Percentiles rank a stretch among this genome's conserved stretches.
Conservation (phyloP, 1,284 basidiomycete species). For the Mycosarcoma mackinlayi region DNA sequence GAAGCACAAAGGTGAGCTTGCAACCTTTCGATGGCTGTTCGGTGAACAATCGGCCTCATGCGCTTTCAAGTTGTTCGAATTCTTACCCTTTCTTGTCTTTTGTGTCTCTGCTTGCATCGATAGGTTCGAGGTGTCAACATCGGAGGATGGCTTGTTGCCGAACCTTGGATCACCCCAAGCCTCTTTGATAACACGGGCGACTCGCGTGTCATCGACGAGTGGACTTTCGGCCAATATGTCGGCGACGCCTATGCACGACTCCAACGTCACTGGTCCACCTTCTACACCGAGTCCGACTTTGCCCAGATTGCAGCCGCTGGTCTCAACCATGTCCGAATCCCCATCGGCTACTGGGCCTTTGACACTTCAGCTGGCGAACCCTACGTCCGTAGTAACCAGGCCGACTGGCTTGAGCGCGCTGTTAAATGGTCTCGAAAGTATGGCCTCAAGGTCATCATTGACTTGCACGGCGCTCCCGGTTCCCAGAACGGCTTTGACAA, state of each 20-base stretch:
- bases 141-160: constrained; percentile 66
- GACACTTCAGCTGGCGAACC: constrained; percentile 83
- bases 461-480: constrained; percentile 73
- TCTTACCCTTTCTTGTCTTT: not conserved
- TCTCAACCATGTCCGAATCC: constrained; percentile 81
- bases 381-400: constrained; percentile 83
- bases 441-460: constrained; percentile 83
- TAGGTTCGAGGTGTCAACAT: constrained; percentile 66
- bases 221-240: constrained; percentile 78
- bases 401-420: constrained; percentile 72
- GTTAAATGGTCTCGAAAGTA: constrained; percentile 82
- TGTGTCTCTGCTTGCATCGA: not conserved
- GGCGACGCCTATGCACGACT: constrained; percentile 60
- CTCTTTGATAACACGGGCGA: constrained; percentile 71
- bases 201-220: constrained; percentile 77
- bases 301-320: constrained; percentile 71
- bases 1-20: constrained; percentile 33
- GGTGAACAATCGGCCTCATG: too few species aligned
- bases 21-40: too few species aligned
- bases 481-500: constrained; percentile 69
- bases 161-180: constrained; percentile 65
- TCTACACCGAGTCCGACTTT: constrained; percentile 83
- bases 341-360: constrained; percentile 93
- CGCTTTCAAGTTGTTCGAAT: too few species aligned
- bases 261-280: constrained; percentile 79